Conservation (phyloP, 108 stramenopile genomes). For the Discostella pseudostelligera region DNA sequence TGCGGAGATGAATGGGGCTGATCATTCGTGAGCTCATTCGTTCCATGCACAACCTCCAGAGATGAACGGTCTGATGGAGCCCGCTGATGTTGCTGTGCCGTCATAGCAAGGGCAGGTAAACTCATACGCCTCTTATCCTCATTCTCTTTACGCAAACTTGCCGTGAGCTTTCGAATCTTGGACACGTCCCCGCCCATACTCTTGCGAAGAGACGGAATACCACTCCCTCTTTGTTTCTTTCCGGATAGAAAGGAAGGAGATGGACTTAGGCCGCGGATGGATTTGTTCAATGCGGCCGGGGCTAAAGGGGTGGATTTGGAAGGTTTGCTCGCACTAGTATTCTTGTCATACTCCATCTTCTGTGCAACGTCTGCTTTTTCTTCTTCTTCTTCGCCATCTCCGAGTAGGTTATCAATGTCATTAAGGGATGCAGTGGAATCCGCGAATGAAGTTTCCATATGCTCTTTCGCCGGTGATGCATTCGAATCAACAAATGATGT, state of each 20-base stretch:
- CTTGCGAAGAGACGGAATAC: constrained; percentile 16
- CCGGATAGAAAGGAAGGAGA: constrained; percentile 40
- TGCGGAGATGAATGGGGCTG: constrained; percentile 1
- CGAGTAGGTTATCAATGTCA: constrained; percentile 19
- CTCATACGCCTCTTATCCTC: constrained; percentile 11
- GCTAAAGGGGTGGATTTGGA: constrained; percentile 3
- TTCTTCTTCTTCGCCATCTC: neutral
- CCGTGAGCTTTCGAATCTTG: constrained; percentile 40
- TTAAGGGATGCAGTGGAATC: constrained; percentile 24
- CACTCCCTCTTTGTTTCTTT: constrained; percentile 23
- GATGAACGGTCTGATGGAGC: neutral
- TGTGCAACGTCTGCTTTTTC: too few species aligned
- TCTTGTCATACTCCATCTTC: neutral
- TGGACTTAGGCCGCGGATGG: constrained; percentile 25
- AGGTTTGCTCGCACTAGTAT: neutral
- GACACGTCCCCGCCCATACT: constrained; percentile 33
- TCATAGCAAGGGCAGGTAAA: constrained; percentile 18
- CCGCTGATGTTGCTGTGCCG: constrained; percentile 3
- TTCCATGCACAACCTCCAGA: neutral
- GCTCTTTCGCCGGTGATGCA: neutral
- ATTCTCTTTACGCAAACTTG: constrained; percentile 34
- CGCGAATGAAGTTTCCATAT: constrained; percentile 14
- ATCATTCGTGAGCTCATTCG: too few species aligned
- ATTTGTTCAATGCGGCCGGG: neutral
- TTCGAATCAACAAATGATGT: neutral